Evolutionary conservation across 169 alveolate genomes (phyloP).

Genomic region (Eimeria sp.): DNA sequence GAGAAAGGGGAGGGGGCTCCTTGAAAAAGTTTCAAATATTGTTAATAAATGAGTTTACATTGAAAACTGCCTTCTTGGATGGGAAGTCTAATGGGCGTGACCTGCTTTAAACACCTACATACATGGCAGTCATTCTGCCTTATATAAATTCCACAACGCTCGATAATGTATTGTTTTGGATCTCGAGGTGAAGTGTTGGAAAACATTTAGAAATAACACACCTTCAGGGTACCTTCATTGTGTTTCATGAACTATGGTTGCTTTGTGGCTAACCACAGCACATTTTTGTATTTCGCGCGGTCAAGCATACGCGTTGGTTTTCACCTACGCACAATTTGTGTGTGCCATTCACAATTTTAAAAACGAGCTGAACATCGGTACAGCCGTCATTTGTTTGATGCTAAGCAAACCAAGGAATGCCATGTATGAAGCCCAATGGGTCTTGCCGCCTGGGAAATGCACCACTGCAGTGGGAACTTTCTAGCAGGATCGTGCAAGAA

Average conservation of each 20-base stretch:
- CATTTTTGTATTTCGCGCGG: not conserved
- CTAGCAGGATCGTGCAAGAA: not conserved
- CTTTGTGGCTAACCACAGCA: not conserved
- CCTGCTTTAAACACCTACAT: not conserved
- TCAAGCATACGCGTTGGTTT: not conserved
- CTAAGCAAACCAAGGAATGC: not conserved
- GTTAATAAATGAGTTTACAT: not conserved
- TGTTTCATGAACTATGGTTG: not conserved
- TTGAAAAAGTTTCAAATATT: not conserved
- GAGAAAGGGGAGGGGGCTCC: not conserved
- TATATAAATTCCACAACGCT: not conserved
- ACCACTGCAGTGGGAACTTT: not conserved
- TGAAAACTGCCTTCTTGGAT: not conserved
- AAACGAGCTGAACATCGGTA: not conserved
- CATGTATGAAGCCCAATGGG: not conserved
- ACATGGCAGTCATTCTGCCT: not conserved
- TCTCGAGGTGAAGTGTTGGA: not conserved
- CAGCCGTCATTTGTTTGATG: not conserved
- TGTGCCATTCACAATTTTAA: not conserved
- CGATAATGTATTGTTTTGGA: not conserved
- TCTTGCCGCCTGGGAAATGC: not conserved
- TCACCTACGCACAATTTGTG: not conserved
- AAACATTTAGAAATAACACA: not conserved
- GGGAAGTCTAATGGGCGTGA: not conserved
- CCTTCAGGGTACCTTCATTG: not conserved